Evolutionary conservation across 768 basidiomycete species (phyloP), one percentile per base, ranked within the genome.

Genomic region (Boletus reticulatus): DNA sequence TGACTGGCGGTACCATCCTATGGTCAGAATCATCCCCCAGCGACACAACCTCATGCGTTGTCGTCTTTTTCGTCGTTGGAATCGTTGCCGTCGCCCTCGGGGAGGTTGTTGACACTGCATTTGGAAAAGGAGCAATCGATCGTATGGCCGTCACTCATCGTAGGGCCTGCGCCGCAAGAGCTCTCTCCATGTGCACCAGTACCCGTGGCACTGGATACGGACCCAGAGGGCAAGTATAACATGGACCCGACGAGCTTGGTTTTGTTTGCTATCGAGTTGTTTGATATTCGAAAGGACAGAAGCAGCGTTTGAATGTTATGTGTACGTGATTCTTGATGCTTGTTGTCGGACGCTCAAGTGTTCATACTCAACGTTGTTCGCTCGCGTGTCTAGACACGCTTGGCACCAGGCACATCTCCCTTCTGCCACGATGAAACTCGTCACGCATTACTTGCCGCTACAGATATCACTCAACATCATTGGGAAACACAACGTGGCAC

Each of bases 171-270:
- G 10, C 85, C 88, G 1, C 81, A 82, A 46, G 72, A 80, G 12
- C 67, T 89, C 6, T 82, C 85, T 0, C 80, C 84, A 4, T 75
- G 70, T 49, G 68, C 79, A 19, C 72, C 78, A 5, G 77, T 80
- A 51, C 78, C 84, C 1, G 73, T 83, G 34, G 75, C 83, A 9
- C 82, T 84, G 66, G 76, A 82, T 50, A 70, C 77, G 29, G 67
- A 63, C 36, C 48, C 57, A 17, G 88, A 91, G 55, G 78, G 81
- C 44, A 79, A 81, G 62, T 92, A 88, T 61, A 92, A 92, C 61
- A 90, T 92, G 88, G 90, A 92, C 67, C 84, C 90, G 2, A 92
- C 90, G 14, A 92, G 89, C 70, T 73, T 92, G 27, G 83, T 85
- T 1, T 71, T 92, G 50, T 79, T 84, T 56, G 90, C 80, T 10